Evolutionary conservation across 129 eudicot species (phyloP).

Genomic region (Ambrosia artemisiifolia): DNA sequence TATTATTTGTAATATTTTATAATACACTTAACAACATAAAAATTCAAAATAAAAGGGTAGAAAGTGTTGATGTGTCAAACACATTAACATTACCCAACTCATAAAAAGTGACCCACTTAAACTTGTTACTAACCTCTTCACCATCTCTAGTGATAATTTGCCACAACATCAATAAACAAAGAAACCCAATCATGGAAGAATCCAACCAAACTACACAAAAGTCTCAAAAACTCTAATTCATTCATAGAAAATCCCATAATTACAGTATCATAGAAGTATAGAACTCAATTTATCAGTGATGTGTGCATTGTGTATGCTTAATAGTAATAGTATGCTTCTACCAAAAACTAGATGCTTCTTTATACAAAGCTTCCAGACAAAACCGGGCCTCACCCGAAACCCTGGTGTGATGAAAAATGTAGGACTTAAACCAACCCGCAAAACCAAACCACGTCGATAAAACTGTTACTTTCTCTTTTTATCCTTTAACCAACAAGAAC

Average conservation of each 20-base stretch:
- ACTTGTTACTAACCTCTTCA: background rate
- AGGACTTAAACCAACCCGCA: slow-evolving; percentile 25
- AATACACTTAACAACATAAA: too few species aligned
- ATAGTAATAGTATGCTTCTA: slow-evolving; percentile 28
- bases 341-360: slow-evolving; percentile 35
- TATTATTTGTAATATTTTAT: too few species aligned
- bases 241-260: slow-evolving; percentile 37
- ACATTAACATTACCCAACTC: too few species aligned
- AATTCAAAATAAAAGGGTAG: too few species aligned
- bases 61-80: too few species aligned
- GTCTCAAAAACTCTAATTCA: slow-evolving; percentile 15
- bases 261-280: slow-evolving; percentile 44
- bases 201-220: slow-evolving; percentile 15
- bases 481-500: slow-evolving; percentile 26
- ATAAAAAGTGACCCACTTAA: background rate
- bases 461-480: slow-evolving; percentile 18
- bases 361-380: slow-evolving; percentile 19
- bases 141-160: background rate
- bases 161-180: slow-evolving; percentile 1
- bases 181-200: slow-evolving; percentile 2
- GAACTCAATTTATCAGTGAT: slow-evolving; percentile 31
- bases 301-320: slow-evolving; percentile 35
- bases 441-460: slow-evolving; percentile 23
- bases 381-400: slow-evolving; percentile 20
- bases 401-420: slow-evolving; percentile 20